Evolutionary conservation across 1,284 basidiomycete species (phyloP), one percentile per base, ranked within the genome.

Genomic region (Malassezia vespertilionis): DNA sequence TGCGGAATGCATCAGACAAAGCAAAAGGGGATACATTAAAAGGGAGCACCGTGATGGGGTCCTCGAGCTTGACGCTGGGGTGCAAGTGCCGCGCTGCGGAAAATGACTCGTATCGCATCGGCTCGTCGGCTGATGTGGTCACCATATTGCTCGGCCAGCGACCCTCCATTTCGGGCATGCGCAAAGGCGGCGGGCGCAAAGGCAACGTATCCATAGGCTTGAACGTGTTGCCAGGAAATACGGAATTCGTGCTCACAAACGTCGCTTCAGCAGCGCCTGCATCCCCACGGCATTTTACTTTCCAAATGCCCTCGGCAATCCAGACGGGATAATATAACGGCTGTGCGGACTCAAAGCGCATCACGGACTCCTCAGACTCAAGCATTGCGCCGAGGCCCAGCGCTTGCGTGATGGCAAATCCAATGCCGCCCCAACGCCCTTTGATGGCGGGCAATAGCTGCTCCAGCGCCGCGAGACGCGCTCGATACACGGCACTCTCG

Each of bases 401-500:
- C 23, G 48, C 37, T 22, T 51, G 48, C 11, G 33, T 21, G 9
- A 45, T 24, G 10, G 43, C 42, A 33, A 45, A 45, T 1, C 24
- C 36, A 11, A 41, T 26, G 24, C 32, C 43, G 21, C 42, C 42
- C 48, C 48, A 51, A 14, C 48, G 42, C 8, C 48, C 48, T 27
- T 45, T 51, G 27, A 51, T 45, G 3, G 27, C 31, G n/a, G 48
- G 48, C 3, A 51, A 22, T 7, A 51, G 37, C 33, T 45, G 48
- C 37, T 51, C 42, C 7, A 51, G 26, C 2, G 48, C 48, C 10
- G 37, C 48, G 14, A 51, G 43, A 9, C 48, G 36, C 28, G 48
- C 42, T 4, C 48, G 42, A 32, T 51, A 39, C 15, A 51, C 33
- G 5, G 48, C 48, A 32, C 45, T 43, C 14, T 40, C 17, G 3